Base-by-base conservation (phyloP, 345 rosid genomes). In the Aquilaria yunnanensis region DNA sequence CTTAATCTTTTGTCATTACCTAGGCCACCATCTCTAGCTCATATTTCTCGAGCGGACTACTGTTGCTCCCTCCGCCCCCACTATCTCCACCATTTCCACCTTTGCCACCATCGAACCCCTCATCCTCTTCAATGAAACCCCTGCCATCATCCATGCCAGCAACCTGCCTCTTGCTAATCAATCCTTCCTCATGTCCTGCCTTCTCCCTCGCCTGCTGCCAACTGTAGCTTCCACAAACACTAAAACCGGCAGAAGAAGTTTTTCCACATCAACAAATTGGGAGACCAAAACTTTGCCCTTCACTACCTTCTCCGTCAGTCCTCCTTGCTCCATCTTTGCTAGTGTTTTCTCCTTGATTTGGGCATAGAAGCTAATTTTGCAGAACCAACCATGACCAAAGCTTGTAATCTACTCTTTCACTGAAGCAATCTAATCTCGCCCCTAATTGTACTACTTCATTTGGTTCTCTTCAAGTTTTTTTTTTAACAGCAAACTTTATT, bases 331-430 rank as follows among this genome's bases (percentile, higher is more conserved):
- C 99, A 95, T 95, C 81, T 95, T 95, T 6, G 99, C 99, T 41
- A 95, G 78, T 1, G 99, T 95, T 65, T 95, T 95, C 70, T 95
- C 99, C 77, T 95, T 95, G 76, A 97, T 95, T 84, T 91, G 99
- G 9, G 97, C 97, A 56, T 95, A 97, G 41, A 96, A 33, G 99
- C 99, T 43, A 95, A 86, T 70, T 95, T 95, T 30, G 99, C 99
- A 30, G 97, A 91, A 54, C 99, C 23, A 23, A 23, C 23, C 99
- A 63, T 95, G 99, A 58, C 99, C 99, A 55, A 95, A 95, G 60
- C 98, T 79, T 66, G 99, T 97, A 66, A 95, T 91, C 74, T 95
- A 95, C 67, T 95, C 99, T 79, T 95, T 95, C 99, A 95, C 91
- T 48, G 82, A 73, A 64, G 97, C 61, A 70, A 95, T 95, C 81